Evolutionary conservation across 352 stramenopile genomes (phyloP).

Genomic region (Lagenidium sp.): DNA sequence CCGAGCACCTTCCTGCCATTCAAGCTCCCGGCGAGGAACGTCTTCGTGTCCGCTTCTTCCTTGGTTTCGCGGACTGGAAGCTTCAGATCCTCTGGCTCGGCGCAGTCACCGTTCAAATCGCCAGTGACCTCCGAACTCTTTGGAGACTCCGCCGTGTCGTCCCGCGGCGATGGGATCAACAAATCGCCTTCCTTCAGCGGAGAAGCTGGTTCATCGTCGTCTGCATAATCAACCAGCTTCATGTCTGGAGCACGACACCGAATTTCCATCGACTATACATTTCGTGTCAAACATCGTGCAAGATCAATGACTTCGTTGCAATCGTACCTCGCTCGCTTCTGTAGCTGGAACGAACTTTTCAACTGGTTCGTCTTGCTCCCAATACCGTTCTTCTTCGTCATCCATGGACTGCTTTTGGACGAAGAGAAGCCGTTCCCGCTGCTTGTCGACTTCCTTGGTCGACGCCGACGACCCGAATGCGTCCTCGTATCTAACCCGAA

Average conservation of each 20-base stretch:
- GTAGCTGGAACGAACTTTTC: slow-evolving; percentile 19
- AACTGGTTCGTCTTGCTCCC: slow-evolving; percentile 51
- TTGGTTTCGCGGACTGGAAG: slow-evolving; percentile 49
- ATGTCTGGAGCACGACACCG: slow-evolving; percentile 26
- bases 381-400: slow-evolving; percentile 74
- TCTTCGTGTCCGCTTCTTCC: slow-evolving; percentile 33
- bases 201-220: slow-evolving; percentile 35
- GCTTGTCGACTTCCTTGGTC: slow-evolving; percentile 6
- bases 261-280: slow-evolving; percentile 47
- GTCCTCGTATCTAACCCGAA: slow-evolving; percentile 47
- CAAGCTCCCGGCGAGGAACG: slow-evolving; percentile 38
- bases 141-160: slow-evolving; percentile 1
- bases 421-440: slow-evolving; percentile 38
- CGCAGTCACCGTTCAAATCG: background rate
- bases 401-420: slow-evolving; percentile 43
- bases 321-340: too few species aligned
- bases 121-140: background rate
- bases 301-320: too few species aligned
- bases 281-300: too few species aligned
- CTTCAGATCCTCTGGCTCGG: slow-evolving; percentile 43
- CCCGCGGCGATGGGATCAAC: slow-evolving; percentile 13
- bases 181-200: slow-evolving; percentile 27
- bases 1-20: slow-evolving; percentile 23
- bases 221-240: slow-evolving; percentile 60
- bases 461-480: slow-evolving; percentile 22